phyloP scores from a whole-genome alignment of 2,329 filamentous ascomycete genomes.

The Sclerotinia trifoliorum region DNA sequence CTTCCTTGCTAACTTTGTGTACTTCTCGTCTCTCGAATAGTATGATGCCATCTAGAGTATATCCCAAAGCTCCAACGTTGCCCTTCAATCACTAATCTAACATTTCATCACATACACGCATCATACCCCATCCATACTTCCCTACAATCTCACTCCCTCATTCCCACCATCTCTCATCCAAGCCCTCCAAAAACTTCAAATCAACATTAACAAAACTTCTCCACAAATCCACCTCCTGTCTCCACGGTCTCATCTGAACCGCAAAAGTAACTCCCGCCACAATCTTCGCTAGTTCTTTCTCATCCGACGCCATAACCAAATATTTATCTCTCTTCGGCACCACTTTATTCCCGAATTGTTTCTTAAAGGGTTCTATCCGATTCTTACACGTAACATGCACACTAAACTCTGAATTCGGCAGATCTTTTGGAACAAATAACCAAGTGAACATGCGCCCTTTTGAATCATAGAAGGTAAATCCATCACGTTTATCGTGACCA shows the following conservation, averaged over 20 bases:
- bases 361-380: conserved; percentile 21
- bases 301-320: conserved; percentile 47
- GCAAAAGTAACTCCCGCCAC: conserved; percentile 45
- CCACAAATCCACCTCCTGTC: conserved; percentile 52
- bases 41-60: no score
- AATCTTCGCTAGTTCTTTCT: conserved; percentile 44
- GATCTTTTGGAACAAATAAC: conserved; percentile 50
- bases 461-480: conserved; percentile 45
- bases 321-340: conserved; percentile 46
- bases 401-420: conserved; percentile 46
- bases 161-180: conserved; percentile 39
- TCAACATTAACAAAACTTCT: conserved; percentile 52
- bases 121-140: no score
- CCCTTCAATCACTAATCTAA: no score
- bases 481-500: conserved; percentile 40
- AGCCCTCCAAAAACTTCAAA: conserved; percentile 44
- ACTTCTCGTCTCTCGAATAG: no score
- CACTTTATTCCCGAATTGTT: conserved; percentile 44
- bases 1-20: no score
- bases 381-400: conserved; percentile 44
- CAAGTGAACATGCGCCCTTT: conserved; percentile 47
- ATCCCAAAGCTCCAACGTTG: no score
- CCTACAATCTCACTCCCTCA: no score
- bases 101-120: no score
- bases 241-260: conserved; percentile 50